phyloP scores from a whole-genome alignment of 352 stramenopile genomes.

The Phytophthora megakarya region DNA sequence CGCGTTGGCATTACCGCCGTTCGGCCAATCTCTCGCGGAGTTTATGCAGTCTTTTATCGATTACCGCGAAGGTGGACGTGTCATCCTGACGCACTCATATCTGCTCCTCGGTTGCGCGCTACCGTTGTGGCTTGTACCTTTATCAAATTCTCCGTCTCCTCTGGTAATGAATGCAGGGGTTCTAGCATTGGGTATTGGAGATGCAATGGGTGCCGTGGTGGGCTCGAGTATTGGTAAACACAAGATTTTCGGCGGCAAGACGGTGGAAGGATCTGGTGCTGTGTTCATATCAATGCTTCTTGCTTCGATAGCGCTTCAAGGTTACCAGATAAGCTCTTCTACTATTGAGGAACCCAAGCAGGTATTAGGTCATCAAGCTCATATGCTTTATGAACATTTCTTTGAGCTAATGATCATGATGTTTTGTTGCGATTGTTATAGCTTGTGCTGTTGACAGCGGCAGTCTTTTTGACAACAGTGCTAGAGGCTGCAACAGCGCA shows the following conservation, averaged over 20 bases:
- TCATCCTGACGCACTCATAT: conserved; percentile 83
- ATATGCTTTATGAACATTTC: neutral
- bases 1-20: conserved; percentile 58
- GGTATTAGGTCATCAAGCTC: conserved; percentile 32
- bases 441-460: conserved; percentile 18
- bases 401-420: conserved; percentile 1
- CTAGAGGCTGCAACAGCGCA: conserved; percentile 74
- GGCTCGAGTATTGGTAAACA: conserved; percentile 56
- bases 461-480: conserved; percentile 57
- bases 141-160: conserved; percentile 5
- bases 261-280: conserved; percentile 59
- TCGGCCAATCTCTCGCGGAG: conserved; percentile 50
- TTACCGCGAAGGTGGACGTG: conserved; percentile 64
- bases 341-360: conserved; percentile 35
- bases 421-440: conserved; percentile 1
- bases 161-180: conserved; percentile 71
- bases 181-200: conserved; percentile 68
- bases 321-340: conserved; percentile 35
- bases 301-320: conserved; percentile 55
- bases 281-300: conserved; percentile 65
- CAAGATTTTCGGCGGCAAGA: conserved; percentile 70
- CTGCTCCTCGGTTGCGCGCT: conserved; percentile 77
- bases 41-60: conserved; percentile 84
- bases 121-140: conserved; percentile 62
- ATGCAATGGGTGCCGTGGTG: conserved; percentile 76